phyloP scores from a whole-genome alignment of 306 rosid genomes.

The Hylodesmum podocarpum region DNA sequence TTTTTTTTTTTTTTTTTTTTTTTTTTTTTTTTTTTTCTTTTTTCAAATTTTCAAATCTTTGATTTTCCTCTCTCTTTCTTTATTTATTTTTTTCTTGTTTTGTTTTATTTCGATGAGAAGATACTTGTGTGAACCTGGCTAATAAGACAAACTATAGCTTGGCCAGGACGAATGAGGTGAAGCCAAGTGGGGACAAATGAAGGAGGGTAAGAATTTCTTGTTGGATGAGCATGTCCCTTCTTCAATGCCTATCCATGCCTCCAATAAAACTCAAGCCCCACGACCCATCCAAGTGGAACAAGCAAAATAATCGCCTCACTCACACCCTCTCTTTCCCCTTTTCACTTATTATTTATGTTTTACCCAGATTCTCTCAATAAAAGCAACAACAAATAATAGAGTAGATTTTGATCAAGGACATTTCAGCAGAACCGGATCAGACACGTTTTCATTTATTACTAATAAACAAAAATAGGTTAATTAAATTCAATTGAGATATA shows the following conservation, averaged over 20 bases:
- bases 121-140: constrained; percentile 54
- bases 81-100: not conserved
- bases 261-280: constrained; percentile 60
- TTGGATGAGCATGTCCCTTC: constrained; percentile 49
- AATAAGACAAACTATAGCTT: constrained; percentile 58
- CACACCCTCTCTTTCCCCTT: not conserved
- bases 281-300: constrained; percentile 62
- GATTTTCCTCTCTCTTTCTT: not conserved
- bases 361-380: constrained; percentile 35
- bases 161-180: constrained; percentile 44
- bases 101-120: constrained; percentile 16
- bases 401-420: constrained; percentile 32
- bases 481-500: not conserved
- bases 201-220: constrained; percentile 47
- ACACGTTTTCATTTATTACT: not conserved
- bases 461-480: not conserved
- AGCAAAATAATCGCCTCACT: not conserved
- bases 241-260: constrained; percentile 54
- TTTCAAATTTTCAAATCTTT: too few species aligned
- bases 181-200: constrained; percentile 51
- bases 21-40: not conserved
- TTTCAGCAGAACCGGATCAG: constrained; percentile 28
- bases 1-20: not conserved
- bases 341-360: constrained; percentile 21
- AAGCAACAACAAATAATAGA: constrained; percentile 40